These are phyloP conservation scores for Trichoderma simmonsii DNA, from an alignment of 2,329 filamentous ascomycete species.

Conservation along the genomic window DNA sequence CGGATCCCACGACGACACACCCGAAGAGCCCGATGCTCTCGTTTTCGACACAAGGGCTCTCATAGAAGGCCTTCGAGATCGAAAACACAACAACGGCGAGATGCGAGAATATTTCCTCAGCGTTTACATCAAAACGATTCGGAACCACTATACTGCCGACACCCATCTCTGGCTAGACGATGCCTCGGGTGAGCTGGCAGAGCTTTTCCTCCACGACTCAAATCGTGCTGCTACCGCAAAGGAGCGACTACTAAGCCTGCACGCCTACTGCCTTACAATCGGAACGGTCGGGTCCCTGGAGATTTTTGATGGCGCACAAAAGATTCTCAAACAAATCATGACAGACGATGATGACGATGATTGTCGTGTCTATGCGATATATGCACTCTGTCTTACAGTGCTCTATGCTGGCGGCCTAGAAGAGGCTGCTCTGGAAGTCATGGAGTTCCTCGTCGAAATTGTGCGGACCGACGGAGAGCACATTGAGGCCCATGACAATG, in stretches of 20 bases:
- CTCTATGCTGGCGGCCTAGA: slow-evolving; percentile 72
- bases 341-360: slow-evolving; percentile 61
- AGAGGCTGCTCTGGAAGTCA: slow-evolving; percentile 65
- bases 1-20: slow-evolving; percentile 47
- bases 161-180: slow-evolving; percentile 49
- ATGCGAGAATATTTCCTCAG: slow-evolving; percentile 55
- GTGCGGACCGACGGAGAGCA: slow-evolving; percentile 74
- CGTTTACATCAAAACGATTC: slow-evolving; percentile 50
- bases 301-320: slow-evolving; percentile 31
- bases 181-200: slow-evolving; percentile 54
- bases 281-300: slow-evolving; percentile 61
- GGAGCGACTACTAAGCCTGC: slow-evolving; percentile 68
- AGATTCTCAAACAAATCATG: slow-evolving; percentile 35
- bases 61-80: slow-evolving; percentile 67
- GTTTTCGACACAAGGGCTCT: slow-evolving; percentile 60
- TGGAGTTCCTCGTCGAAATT: slow-evolving; percentile 74
- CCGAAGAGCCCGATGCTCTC: slow-evolving; percentile 61
- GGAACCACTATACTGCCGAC: slow-evolving; percentile 37
- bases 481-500: slow-evolving; percentile 68
- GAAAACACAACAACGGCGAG: slow-evolving; percentile 73
- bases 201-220: slow-evolving; percentile 68
- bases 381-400: slow-evolving; percentile 67
- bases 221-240: slow-evolving; percentile 65
- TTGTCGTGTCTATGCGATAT: slow-evolving; percentile 66
- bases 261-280: slow-evolving; percentile 67